Evolutionary conservation across 371 early-diverging fungal species (phyloP).

Genomic region (Cokeromyces recurvatus): DNA sequence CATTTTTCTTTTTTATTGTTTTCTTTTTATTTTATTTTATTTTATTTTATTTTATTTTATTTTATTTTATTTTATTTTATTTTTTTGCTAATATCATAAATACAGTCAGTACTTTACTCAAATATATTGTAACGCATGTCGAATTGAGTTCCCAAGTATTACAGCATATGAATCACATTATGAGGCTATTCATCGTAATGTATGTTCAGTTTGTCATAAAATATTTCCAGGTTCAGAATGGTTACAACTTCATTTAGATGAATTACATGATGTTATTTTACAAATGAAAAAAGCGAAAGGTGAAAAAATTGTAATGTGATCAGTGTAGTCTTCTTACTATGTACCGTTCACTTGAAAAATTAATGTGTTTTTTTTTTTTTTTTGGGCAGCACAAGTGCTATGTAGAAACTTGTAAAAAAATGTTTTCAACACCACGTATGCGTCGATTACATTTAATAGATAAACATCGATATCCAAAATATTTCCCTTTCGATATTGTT

Average conservation of each 20-base stretch:
- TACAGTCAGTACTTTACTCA: slow-evolving; percentile 5
- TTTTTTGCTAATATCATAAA: slow-evolving; percentile 7
- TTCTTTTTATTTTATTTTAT: too few species aligned
- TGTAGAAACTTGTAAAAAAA: slow-evolving; percentile 57
- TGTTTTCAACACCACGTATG: slow-evolving; percentile 45
- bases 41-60: neutral
- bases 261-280: slow-evolving; percentile 48
- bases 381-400: slow-evolving; percentile 67
- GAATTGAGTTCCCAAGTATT: slow-evolving; percentile 15
- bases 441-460: slow-evolving; percentile 64
- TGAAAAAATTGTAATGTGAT: slow-evolving; percentile 49
- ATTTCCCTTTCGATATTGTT: slow-evolving; percentile 65
- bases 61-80: neutral
- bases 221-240: slow-evolving; percentile 49
- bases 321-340: too few species aligned
- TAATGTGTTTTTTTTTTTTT: too few species aligned
- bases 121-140: slow-evolving; percentile 22
- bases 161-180: slow-evolving; percentile 56
- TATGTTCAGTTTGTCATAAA: slow-evolving; percentile 47
- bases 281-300: slow-evolving; percentile 53
- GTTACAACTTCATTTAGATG: slow-evolving; percentile 53
- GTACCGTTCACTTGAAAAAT: too few species aligned
- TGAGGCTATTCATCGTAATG: slow-evolving; percentile 48
- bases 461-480: slow-evolving; percentile 59
- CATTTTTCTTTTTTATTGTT: too few species aligned